These are phyloP conservation scores for Ramaria sp. DNA, from an alignment of 768 basidiomycete species.

Conservation along the genomic window DNA sequence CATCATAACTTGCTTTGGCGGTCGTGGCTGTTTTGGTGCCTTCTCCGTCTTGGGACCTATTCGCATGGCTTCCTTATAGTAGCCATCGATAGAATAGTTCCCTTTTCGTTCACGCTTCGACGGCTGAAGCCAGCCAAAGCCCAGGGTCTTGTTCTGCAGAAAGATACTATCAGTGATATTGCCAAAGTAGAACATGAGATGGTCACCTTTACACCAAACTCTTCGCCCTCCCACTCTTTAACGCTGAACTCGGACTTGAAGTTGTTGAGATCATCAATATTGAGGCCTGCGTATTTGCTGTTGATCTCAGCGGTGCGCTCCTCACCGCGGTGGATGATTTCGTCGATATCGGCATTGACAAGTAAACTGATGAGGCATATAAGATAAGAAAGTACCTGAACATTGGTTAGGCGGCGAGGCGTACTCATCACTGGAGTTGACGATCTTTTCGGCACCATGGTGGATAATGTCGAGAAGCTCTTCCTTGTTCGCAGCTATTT, in stretches of 20 bases:
- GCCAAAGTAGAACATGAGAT: not conserved
- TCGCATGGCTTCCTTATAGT: constrained; percentile 88
- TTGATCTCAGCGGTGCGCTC: constrained; percentile 81
- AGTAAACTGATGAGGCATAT: constrained; percentile 35
- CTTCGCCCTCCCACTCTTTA: constrained; percentile 94
- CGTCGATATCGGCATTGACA: constrained; percentile 88
- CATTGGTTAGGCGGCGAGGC: constrained; percentile 22
- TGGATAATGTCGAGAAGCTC: constrained; percentile 97
- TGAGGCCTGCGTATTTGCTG: constrained; percentile 85
- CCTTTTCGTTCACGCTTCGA: constrained; percentile 91
- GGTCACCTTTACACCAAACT: constrained; percentile 67
- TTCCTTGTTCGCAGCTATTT: constrained; percentile 82
- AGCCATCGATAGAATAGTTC: constrained; percentile 91
- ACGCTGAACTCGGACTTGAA: constrained; percentile 91
- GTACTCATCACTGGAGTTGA: constrained; percentile 67
- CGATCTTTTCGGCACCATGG: constrained; percentile 94
- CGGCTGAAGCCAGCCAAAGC: constrained; percentile 64
- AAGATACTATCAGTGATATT: not conserved
- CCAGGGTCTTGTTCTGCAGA: constrained; percentile 51
- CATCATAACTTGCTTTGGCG: constrained; percentile 83
- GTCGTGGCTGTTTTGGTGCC: constrained; percentile 68
- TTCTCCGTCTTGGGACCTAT: constrained; percentile 55
- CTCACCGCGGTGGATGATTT: constrained; percentile 84
- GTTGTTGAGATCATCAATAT: constrained; percentile 90
- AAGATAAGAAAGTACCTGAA: constrained; percentile 3